Evolutionary conservation across 208 protist species (phyloP).

Genomic region (Borovskyia barvae): DNA sequence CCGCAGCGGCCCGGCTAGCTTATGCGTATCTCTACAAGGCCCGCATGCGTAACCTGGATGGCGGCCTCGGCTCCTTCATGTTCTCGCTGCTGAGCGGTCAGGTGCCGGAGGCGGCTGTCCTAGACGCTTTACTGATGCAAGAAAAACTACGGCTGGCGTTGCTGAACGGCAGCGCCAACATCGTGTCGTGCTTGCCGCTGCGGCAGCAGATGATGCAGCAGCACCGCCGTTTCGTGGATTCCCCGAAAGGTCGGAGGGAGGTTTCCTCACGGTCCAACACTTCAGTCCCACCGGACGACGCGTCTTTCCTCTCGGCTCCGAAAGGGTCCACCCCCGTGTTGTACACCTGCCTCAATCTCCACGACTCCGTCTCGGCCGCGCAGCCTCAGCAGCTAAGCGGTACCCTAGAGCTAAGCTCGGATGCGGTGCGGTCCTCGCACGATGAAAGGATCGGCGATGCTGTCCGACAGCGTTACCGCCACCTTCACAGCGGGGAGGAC

Average conservation of each 20-base stretch:
- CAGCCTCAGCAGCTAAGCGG: background rate
- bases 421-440: no score
- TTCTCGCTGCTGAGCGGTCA: conserved; percentile 37
- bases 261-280: no score
- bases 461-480: no score
- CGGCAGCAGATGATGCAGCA: conserved; percentile 9
- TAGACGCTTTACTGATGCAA: conserved; percentile 41
- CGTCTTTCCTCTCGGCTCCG: no score
- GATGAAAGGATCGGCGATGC: no score
- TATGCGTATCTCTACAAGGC: conserved; percentile 48
- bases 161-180: conserved; percentile 17
- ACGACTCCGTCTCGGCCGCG: background rate
- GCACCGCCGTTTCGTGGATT: background rate
- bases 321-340: conserved; percentile 8
- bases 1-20: conserved; percentile 25
- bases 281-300: no score
- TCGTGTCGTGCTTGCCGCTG: conserved; percentile 15
- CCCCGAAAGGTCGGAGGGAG: no score
- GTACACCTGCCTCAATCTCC: conserved; percentile 2
- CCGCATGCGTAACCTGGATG: conserved; percentile 41
- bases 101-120: conserved; percentile 41
- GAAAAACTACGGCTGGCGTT: conserved; percentile 51
- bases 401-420: no score
- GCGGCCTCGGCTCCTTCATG: conserved; percentile 43
- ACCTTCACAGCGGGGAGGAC: no score